phyloP scores from a whole-genome alignment of 108 stramenopile genomes.

The Mayamaea pseudoterrestris region DNA sequence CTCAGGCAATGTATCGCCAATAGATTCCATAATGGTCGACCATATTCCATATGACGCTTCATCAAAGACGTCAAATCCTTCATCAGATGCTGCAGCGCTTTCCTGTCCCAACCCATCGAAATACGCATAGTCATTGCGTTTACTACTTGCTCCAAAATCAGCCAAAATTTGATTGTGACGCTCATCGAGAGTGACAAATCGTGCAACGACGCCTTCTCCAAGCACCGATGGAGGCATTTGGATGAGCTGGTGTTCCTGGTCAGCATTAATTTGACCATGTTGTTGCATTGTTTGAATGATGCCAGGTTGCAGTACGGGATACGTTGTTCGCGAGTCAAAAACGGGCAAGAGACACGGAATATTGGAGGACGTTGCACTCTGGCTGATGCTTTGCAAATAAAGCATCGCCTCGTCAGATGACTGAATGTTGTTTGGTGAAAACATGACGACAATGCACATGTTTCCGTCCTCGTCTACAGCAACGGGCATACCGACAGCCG shows the following conservation, averaged over 20 bases:
- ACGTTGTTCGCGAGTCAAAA: slow-evolving; percentile 36
- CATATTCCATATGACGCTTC: slow-evolving; percentile 82
- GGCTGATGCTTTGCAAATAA: slow-evolving; percentile 69
- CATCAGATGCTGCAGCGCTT: slow-evolving; percentile 10
- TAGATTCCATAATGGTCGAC: slow-evolving; percentile 69
- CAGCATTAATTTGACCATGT: not conserved
- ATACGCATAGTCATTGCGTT: slow-evolving; percentile 74
- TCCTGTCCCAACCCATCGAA: slow-evolving; percentile 25
- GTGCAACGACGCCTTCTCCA: slow-evolving; percentile 63
- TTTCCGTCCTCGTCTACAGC: slow-evolving; percentile 73
- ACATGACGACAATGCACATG: slow-evolving; percentile 90
- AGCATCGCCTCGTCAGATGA: slow-evolving; percentile 74
- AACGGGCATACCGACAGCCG: slow-evolving; percentile 94
- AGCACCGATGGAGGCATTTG: slow-evolving; percentile 13
- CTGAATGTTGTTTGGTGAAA: slow-evolving; percentile 75
- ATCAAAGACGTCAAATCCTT: slow-evolving; percentile 51
- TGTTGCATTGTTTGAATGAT: slow-evolving; percentile 16
- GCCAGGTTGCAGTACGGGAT: slow-evolving; percentile 5
- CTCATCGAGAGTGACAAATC: slow-evolving; percentile 60
- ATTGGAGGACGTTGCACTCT: slow-evolving; percentile 55
- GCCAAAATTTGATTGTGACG: slow-evolving; percentile 33
- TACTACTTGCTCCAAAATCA: slow-evolving; percentile 36
- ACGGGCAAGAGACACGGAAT: slow-evolving; percentile 76
- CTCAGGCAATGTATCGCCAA: not conserved
- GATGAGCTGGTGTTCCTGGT: not conserved